phyloP scores from a whole-genome alignment of 176 grass and related monocot species.

The Ananas comosus region DNA sequence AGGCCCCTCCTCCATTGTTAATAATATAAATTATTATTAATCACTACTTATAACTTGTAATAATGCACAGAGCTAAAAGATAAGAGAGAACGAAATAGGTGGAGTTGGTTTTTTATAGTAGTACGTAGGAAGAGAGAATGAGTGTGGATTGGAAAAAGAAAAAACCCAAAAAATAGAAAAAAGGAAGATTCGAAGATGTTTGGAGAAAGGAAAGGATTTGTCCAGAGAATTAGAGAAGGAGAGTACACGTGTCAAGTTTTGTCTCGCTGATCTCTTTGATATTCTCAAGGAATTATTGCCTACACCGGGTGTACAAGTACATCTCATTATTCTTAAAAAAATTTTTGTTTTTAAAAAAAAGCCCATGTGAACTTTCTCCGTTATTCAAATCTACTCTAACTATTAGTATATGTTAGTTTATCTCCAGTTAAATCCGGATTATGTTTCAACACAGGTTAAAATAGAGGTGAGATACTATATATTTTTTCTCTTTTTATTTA shows the following conservation, averaged over 20 bases:
- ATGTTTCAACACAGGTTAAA: no score
- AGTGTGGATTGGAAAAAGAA: conserved; percentile 1
- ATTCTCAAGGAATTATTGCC: no score
- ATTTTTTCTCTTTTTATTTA: no score
- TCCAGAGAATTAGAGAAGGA: conserved; percentile 6
- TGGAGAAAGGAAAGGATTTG: conserved; percentile 49
- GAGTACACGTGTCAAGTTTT: background rate
- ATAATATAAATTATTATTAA: background rate
- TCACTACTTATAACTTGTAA: background rate
- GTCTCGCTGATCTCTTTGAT: no score
- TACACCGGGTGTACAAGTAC: no score
- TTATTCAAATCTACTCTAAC: no score
- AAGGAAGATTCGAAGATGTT: conserved; percentile 28
- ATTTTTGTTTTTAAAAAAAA: no score
- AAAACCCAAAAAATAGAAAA: background rate
- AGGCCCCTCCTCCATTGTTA: conserved; percentile 17
- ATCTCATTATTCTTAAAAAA: no score
- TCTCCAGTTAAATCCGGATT: no score
- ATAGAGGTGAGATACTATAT: no score
- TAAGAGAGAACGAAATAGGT: background rate
- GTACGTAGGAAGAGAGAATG: background rate
- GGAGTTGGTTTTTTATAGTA: background rate
- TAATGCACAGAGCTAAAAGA: background rate
- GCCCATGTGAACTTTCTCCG: no score
- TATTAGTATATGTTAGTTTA: no score